Base-by-base conservation (phyloP, 2,329 filamentous ascomycete genomes). In the Keithomyces neogunnii region DNA sequence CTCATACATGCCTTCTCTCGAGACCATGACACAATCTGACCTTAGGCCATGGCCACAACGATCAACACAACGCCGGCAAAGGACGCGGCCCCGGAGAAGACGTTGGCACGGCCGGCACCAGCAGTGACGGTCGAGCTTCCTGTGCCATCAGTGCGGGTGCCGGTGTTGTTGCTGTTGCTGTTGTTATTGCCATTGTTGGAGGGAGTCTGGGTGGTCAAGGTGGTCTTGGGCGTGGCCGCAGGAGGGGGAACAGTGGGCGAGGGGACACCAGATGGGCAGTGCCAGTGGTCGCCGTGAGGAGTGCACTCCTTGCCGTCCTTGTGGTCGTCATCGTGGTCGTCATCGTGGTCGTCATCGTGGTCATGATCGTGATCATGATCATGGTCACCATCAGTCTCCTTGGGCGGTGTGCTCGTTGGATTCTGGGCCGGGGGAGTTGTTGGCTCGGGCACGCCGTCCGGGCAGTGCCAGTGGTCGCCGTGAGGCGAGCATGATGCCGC, bases 241-340 rank as follows among this genome's bases (percentile, higher is more conserved):
- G 49, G 35, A 28, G 51, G 48, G 40, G 40, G 31, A 7, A 5
- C 5, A 13, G 49, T 44, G n/a, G 52, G 52, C 26, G 48, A 47
- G 4, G 52, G 35, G 3, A 58, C 53, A n/a, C 57, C 58, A 2
- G 55, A 51, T 9, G 54, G 55, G 46, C 58, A 60, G 49, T 59
- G 53, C 51, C 48, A 54, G 53, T 53, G 46, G 47, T 52, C 47
- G 4, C n/a, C 11, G 38, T 54, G 42, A 19, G 53, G 53, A 3
- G 47, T 50, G 45, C 58, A 57, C 39, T 55, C 50, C 31, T 52
- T 52, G 29, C 32, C 49, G 5, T 35, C 31, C 26, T 32, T 36
- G 38, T 53, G 47, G 19, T 48, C 36, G 30, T 49, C 40, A 9
- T 54, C 38, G 28, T 53, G 29, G 42, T 49, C 45, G 11, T 36